phyloP scores from a whole-genome alignment of 108 stramenopile species.

The Pseudonitzschia pungens region DNA sequence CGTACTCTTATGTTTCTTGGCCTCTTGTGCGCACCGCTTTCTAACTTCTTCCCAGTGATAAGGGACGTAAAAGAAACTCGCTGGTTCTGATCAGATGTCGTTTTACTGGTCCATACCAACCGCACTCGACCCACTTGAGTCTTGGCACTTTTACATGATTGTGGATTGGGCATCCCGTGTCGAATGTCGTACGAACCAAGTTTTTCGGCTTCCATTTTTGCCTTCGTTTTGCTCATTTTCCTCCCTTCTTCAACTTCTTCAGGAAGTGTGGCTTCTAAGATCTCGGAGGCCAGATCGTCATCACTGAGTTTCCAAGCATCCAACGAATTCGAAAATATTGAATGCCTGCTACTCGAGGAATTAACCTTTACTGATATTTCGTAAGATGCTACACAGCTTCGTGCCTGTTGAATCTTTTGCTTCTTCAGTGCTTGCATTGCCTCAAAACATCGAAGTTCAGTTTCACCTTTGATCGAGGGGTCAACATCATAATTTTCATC shows the following conservation, averaged over 20 bases:
- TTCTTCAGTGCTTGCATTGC: conserved; percentile 7
- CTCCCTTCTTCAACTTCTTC: conserved; percentile 31
- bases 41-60: conserved; percentile 56
- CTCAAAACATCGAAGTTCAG: conserved; percentile 19
- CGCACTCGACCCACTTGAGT: conserved; percentile 60
- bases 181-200: conserved; percentile 71
- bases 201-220: conserved; percentile 27
- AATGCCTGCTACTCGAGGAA: conserved; percentile 27
- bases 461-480: conserved; percentile 6
- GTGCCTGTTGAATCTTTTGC: conserved; percentile 17
- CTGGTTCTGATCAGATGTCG: conserved; percentile 32
- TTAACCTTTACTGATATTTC: conserved; percentile 33
- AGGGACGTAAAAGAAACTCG: conserved; percentile 49
- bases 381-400: background rate
- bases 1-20: conserved; percentile 65
- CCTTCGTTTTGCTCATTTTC: conserved; percentile 21
- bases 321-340: conserved; percentile 20
- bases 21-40: conserved; percentile 47
- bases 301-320: background rate
- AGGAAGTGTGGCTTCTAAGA: conserved; percentile 32
- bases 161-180: conserved; percentile 34
- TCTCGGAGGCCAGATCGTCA: background rate
- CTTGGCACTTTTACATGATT: conserved; percentile 31
- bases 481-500: background rate
- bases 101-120: conserved; percentile 57